Conservation (phyloP, 148 eudicot species). For the Rhododendron williamsianum region DNA sequence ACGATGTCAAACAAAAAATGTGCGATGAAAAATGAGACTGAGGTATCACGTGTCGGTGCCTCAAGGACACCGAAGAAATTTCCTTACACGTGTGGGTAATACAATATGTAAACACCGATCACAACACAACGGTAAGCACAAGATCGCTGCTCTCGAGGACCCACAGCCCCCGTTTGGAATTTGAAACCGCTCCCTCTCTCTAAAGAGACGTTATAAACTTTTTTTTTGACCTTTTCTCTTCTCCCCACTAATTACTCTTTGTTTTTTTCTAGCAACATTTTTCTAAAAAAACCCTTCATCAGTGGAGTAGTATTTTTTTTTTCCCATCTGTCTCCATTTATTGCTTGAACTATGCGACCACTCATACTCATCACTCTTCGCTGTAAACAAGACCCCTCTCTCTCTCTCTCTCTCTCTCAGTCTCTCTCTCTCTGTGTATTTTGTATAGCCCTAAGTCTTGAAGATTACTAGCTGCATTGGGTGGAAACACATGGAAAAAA, state of each 20-base stretch:
- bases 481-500: neutral
- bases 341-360: constrained; percentile 26
- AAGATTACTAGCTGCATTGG: neutral
- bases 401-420: neutral
- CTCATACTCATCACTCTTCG: neutral
- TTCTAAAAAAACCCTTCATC: neutral
- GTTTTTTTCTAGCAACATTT: constrained; percentile 13
- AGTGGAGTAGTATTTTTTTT: neutral
- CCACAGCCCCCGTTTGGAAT: constrained; percentile 28
- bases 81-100: constrained; percentile 18
- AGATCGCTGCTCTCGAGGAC: neutral
- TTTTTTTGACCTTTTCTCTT: neutral
- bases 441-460: neutral
- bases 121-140: neutral
- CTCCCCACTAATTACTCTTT: neutral
- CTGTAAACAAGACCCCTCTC: neutral
- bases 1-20: no score
- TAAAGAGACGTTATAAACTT: constrained; percentile 57
- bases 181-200: constrained; percentile 38
- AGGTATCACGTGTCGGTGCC: no score
- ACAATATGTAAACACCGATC: neutral
- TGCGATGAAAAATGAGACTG: no score
- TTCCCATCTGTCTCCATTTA: constrained; percentile 23
- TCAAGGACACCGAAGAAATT: no score
- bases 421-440: neutral